phyloP scores from a whole-genome alignment of 2,329 filamentous ascomycete genomes.

The Taxawa tesnikishii region DNA sequence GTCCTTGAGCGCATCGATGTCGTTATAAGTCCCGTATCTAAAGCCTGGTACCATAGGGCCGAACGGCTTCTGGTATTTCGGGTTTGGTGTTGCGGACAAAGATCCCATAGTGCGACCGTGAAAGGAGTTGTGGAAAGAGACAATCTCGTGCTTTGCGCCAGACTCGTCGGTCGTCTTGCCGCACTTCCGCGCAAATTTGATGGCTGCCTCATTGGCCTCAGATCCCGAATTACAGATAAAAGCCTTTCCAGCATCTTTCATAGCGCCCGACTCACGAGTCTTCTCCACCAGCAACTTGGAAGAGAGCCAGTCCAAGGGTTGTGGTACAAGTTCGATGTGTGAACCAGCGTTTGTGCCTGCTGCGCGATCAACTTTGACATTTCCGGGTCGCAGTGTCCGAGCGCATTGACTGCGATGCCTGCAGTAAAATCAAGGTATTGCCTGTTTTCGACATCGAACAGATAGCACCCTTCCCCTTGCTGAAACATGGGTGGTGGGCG shows the following conservation, averaged over 20 bases:
- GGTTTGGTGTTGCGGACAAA: conserved; percentile 91
- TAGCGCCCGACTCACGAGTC: conserved; percentile 66
- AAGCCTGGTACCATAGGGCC: conserved; percentile 93
- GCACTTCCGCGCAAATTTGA: conserved; percentile 92
- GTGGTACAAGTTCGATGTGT: conserved; percentile 93
- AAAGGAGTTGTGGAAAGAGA: conserved; percentile 87
- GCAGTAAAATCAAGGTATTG: conserved; percentile 91
- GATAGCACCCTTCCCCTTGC: conserved; percentile 71
- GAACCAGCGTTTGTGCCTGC: conserved; percentile 57
- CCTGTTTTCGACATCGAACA: conserved; percentile 83
- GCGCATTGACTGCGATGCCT: conserved; percentile 86
- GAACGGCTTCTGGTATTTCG: conserved; percentile 94
- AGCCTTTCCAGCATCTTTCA: conserved; percentile 66
- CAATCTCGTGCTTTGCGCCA: conserved; percentile 60
- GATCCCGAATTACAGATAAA: conserved; percentile 96
- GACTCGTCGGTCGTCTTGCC: conserved; percentile 45
- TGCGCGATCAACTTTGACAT: conserved; percentile 63
- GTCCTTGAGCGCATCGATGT: conserved; percentile 56
- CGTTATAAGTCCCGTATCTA: conserved; percentile 74
- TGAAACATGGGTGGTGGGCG: conserved; percentile 84
- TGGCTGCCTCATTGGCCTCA: conserved; percentile 93
- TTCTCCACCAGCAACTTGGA: conserved; percentile 75
- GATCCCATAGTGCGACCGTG: conserved; percentile 94
- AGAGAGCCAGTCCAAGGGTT: conserved; percentile 90
- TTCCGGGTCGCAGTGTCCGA: conserved; percentile 81